Base-by-base conservation (phyloP, 805 yeast species). In the Saccharomycopsis fibuligera region DNA sequence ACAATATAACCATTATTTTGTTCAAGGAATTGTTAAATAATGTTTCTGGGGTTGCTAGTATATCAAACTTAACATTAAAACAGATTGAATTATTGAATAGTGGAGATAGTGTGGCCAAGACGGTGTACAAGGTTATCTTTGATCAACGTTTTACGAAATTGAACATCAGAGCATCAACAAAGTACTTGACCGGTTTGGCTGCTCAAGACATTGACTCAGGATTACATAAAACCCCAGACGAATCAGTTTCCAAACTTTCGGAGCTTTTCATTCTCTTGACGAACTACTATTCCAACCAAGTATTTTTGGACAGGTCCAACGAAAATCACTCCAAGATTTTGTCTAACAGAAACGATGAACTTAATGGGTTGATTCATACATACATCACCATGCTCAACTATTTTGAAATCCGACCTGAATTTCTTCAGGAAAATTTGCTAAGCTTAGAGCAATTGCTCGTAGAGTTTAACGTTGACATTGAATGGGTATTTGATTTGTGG, bases 401-500 rank as follows among this genome's bases (percentile, higher is more conserved):
- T 53, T 80, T 59, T 65, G 76, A 5, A 56, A 56, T 1, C 5
- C 57, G 62, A 2, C 52, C 65, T 45, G 45, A 41, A n/a, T 57
- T 62, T 1, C 68, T 76, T 33, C 49, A 57, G 0, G 46, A 60
- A 0, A 58, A 65, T 6, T 64, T 83, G 55, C 47, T 72, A 1
- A 60, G 78, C 0, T 60, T 78, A 19, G 62, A 63, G 10, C 66
- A 65, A 3, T 63, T 84, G 35, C 58, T 70, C 2, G 54, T 58
- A 2, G 61, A 69, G 1, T 79, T 70, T 53, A 65, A 69, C 1
- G 67, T 83, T 6, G 69, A 77, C 2, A 62, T 76, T 0, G 71
- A 73, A 17, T 83, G 91, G 87, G 81, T 81, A 0, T 87, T 86
- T 65, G 86, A 82, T 53, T 59, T 87, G 2, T 88, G 96, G 95